Percentiles rank a stretch among this genome's conserved stretches.
These are phyloP conservation scores for Cynanchum wilfordii DNA, from an alignment of 257 asterid genomes.

Conservation along the genomic window DNA sequence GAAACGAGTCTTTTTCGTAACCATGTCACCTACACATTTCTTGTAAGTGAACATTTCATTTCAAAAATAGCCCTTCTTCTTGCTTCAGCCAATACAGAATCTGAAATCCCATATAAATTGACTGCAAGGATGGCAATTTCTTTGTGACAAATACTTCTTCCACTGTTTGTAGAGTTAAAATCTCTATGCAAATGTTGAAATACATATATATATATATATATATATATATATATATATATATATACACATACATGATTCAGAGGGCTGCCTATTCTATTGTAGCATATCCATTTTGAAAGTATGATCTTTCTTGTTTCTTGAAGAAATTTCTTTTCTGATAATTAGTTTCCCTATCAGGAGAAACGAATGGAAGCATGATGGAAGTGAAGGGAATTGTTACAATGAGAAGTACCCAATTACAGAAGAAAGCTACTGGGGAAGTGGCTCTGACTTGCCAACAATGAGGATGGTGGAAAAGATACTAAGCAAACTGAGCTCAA, in stretches of 20 bases:
- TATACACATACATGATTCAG: background rate
- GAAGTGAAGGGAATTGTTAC: conserved; percentile 76
- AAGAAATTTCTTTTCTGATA: background rate
- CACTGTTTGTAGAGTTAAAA: background rate
- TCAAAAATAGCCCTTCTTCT: background rate
- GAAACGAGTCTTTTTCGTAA: conserved; percentile 71
- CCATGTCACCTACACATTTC: conserved; percentile 95
- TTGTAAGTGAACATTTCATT: conserved; percentile 33
- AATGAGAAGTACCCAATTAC: conserved; percentile 61
- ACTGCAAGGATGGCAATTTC: background rate
- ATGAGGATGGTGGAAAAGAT: conserved; percentile 69
- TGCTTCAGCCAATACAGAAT: background rate
- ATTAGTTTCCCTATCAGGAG: conserved; percentile 36
- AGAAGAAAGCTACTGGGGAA: conserved; percentile 56
- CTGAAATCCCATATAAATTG: background rate
- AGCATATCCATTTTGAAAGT: background rate
- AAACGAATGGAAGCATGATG: conserved; percentile 64
- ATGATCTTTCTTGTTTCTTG: background rate
- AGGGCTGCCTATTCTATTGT: background rate
- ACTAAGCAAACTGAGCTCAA: conserved; percentile 46
- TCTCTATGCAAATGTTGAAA: no score
- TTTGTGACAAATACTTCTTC: background rate
- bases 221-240: no score
- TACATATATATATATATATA: no score
- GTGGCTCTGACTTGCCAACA: conserved; percentile 68